phyloP scores from a whole-genome alignment of 1,284 basidiomycete genomes.

The Apiotrichum siamense region DNA sequence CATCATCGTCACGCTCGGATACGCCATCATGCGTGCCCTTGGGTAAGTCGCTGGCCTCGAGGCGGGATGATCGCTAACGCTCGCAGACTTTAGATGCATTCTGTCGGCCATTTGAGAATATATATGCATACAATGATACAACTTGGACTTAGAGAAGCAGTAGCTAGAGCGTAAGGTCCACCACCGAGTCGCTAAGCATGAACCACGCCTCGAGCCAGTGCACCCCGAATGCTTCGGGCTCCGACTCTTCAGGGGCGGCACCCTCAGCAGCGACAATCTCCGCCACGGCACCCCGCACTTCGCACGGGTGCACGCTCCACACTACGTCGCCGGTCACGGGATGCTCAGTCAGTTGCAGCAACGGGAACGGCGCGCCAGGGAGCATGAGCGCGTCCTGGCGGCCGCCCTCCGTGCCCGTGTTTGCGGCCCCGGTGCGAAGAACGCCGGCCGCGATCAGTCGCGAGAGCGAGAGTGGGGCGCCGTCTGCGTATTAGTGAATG shows the following conservation, averaged over 20 bases:
- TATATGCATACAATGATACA: too few relatives aligned
- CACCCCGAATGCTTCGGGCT: conserved; percentile 3
- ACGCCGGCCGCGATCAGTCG: too few relatives aligned
- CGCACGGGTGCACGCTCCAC: conserved; percentile 34
- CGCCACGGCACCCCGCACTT: conserved; percentile 23
- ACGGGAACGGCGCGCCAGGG: conserved; percentile 23
- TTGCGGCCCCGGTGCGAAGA: too few relatives aligned
- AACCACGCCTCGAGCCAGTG: conserved; percentile 38
- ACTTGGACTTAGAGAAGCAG: background rate
- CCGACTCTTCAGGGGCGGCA: background rate
- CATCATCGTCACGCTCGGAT: conserved; percentile 77
- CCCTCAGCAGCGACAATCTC: conserved; percentile 18
- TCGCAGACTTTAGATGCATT: conserved; percentile 1
- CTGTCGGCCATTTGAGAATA: too few relatives aligned
- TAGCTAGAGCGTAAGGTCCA: conserved; percentile 18
- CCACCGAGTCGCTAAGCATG: conserved; percentile 28
- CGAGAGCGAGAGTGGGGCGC: conserved; percentile 24
- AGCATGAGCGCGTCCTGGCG: conserved; percentile 19
- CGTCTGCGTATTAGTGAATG: conserved; percentile 14
- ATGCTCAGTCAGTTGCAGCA: conserved; percentile 30
- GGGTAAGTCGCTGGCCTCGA: background rate
- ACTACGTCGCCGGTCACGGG: conserved; percentile 25
- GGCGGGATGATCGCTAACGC: background rate
- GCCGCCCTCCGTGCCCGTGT: too few relatives aligned
- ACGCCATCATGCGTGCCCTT: conserved; percentile 52